Base-by-base conservation (phyloP, 2,329 filamentous ascomycete genomes). In the Diaporthe capsici region DNA sequence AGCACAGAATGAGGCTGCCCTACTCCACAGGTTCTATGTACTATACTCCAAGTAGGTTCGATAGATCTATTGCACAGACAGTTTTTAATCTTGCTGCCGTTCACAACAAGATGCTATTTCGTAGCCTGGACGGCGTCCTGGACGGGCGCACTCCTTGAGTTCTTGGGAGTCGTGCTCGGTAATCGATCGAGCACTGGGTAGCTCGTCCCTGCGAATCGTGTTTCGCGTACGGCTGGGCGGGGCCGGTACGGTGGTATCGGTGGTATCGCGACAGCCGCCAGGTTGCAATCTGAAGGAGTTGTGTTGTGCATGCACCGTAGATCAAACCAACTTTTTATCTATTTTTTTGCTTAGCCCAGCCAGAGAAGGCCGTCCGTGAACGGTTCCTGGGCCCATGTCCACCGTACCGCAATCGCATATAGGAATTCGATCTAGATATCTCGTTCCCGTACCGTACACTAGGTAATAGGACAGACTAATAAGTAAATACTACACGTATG, bases 131-230 rank as follows among this genome's bases (percentile, higher is more conserved):
- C 28, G 28, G 28, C 28, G 28, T 28, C 28, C 28, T 28, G 28
- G 31, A 37, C 28, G 44, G 31, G 25, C 60, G 17, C 39, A 20
- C 42, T 42, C 39, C 39, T 28, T 25, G 22, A 25, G 2, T 25
- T 4, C n/a, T 28, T 55, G 51, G 51, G 34, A 28, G 31, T 68
- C 22, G 22, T 42, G 65, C 65, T 68, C 65, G 65, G 65, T 39
- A 70, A 70, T 70, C 65, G 65, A 70, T 70, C 65, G 65, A 55
- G 49, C 65, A 28, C n/a, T 42, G 47, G 65, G 49, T 68, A 53
- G 49, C 65, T 70, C 49, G 65, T 55, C 65, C 49, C 65, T 68
- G 49, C 65, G 49, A 70, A 42, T 55, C 65, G 65, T 42, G 65
- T 70, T 42, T 70, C 65, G 65, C 65, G n/a, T 39, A 55, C 49